Conservation (phyloP, 148 eudicot species). For the Fagopyrum homotropicum region DNA sequence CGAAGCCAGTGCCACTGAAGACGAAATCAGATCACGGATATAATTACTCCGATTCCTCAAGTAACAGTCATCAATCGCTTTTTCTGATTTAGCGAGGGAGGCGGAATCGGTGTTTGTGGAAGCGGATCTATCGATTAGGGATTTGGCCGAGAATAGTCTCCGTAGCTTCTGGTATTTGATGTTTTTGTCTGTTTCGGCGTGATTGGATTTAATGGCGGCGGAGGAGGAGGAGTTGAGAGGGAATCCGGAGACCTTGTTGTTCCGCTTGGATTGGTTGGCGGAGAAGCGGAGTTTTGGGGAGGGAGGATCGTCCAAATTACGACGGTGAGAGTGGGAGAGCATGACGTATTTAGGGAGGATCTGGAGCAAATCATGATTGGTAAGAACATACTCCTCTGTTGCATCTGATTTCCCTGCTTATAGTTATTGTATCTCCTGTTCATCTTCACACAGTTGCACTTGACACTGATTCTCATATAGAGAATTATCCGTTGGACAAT, state of each 20-base stretch:
- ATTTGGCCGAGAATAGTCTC: constrained; percentile 40
- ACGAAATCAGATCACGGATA: no score
- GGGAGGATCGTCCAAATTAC: constrained; percentile 29
- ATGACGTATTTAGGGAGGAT: constrained; percentile 42
- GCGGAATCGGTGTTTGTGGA: constrained; percentile 12
- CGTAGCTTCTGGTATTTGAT: constrained; percentile 27
- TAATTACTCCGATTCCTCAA: not conserved
- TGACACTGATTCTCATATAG: not conserved
- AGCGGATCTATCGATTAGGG: constrained; percentile 18
- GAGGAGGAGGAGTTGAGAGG: constrained; percentile 16
- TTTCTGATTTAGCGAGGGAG: not conserved
- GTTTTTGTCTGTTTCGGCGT: not conserved
- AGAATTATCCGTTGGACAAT: not conserved
- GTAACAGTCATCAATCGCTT: not conserved
- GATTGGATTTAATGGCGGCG: constrained; percentile 12
- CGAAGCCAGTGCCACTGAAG: no score
- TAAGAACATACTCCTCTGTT: constrained; percentile 32
- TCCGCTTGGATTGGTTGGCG: constrained; percentile 43
- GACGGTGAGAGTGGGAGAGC: constrained; percentile 20
- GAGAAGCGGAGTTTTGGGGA: constrained; percentile 67
- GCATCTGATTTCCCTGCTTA: constrained; percentile 6
- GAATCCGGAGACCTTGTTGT: constrained; percentile 40
- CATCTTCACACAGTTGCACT: not conserved
- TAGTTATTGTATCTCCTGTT: not conserved
- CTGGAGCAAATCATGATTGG: constrained; percentile 58